Conservation (phyloP, 805 yeast species). For the Lachancea sp. region DNA sequence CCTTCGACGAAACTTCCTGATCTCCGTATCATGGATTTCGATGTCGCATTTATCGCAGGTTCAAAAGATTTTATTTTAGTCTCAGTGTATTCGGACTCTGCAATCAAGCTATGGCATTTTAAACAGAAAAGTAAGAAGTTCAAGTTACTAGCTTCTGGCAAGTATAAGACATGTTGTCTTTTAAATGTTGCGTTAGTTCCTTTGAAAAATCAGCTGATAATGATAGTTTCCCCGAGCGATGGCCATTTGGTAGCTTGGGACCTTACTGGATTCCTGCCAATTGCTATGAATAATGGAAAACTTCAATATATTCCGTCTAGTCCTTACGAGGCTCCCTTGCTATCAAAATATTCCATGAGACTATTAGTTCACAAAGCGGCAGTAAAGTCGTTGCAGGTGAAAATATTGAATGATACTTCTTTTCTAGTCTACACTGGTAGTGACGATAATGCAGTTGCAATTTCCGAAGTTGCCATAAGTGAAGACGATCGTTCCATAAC, state of each 20-base stretch:
- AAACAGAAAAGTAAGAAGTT: conserved; percentile 36
- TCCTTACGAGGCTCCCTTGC: neutral
- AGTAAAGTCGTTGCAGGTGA: conserved; percentile 51
- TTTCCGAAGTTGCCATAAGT: conserved; percentile 34
- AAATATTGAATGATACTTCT: conserved; percentile 13
- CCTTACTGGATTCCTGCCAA: conserved; percentile 28
- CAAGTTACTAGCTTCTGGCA: conserved; percentile 39
- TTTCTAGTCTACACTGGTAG: conserved; percentile 68
- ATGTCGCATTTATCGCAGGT: conserved; percentile 37
- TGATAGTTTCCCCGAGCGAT: conserved; percentile 72
- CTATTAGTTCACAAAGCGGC: conserved; percentile 79
- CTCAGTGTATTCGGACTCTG: conserved; percentile 82
- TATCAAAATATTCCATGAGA: conserved; percentile 24
- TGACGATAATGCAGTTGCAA: conserved; percentile 74
- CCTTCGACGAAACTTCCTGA: conserved; percentile 64
- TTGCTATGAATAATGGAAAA: neutral
- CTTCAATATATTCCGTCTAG: neutral
- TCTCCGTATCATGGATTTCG: conserved; percentile 84
- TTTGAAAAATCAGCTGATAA: conserved; percentile 25
- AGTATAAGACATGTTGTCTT: conserved; percentile 71
- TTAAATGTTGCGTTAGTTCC: conserved; percentile 50
- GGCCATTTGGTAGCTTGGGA: conserved; percentile 68
- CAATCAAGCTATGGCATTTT: conserved; percentile 59
- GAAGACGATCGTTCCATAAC: conserved; percentile 11
- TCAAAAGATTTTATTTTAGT: conserved; percentile 35